Evolutionary conservation across 371 early-diverging fungal genomes (phyloP).

Genomic region (Chytridiales sp.): DNA sequence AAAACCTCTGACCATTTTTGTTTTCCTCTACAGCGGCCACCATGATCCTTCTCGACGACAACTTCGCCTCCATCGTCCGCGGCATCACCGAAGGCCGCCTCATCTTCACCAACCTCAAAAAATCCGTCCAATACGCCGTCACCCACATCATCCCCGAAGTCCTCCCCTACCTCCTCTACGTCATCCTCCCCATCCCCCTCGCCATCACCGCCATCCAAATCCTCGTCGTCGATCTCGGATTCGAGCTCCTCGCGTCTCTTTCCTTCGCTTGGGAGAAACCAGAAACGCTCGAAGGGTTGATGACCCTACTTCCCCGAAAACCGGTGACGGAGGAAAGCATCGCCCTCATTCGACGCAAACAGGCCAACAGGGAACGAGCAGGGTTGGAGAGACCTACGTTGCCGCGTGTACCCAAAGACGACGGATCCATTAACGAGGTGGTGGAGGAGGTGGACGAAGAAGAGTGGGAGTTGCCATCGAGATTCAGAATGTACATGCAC

Average conservation of each 20-base stretch:
- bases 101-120: conserved; percentile 93
- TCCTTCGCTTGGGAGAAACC: conserved; percentile 93
- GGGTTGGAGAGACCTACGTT: not conserved
- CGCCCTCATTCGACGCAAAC: conserved; percentile 60
- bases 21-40: conserved; percentile 77
- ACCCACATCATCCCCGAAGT: conserved; percentile 72
- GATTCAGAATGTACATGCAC: conserved; percentile 14
- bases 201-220: conserved; percentile 83
- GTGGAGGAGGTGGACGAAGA: conserved; percentile 4
- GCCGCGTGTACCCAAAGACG: too few species aligned
- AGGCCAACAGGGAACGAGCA: not conserved
- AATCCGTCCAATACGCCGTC: conserved; percentile 86
- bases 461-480: conserved; percentile 3
- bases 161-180: conserved; percentile 77
- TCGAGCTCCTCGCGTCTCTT: conserved; percentile 84
- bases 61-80: conserved; percentile 83
- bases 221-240: conserved; percentile 89
- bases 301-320: conserved; percentile 86
- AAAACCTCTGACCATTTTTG: not conserved
- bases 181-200: conserved; percentile 83
- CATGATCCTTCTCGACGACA: conserved; percentile 95
- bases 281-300: conserved; percentile 76
- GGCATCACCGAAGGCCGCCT: conserved; percentile 93
- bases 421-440: too few species aligned
- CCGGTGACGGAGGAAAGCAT: conserved; percentile 78